Evolutionary conservation across 768 basidiomycete species (phyloP).

Genomic region (Chalciporus chontae): DNA sequence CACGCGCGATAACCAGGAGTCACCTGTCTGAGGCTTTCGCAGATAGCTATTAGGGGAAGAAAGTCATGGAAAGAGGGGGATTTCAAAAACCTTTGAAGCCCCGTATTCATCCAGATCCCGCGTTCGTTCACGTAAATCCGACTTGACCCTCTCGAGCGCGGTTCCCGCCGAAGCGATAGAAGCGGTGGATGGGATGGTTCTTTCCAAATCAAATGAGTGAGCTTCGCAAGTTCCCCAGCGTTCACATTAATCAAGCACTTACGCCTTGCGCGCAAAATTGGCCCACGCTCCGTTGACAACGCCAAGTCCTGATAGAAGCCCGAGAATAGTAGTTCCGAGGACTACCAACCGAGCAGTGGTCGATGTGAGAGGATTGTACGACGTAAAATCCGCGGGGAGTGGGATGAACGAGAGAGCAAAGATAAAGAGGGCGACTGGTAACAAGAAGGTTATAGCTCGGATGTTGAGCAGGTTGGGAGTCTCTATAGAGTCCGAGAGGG

Average conservation of each 20-base stretch:
- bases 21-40: constrained; percentile 22
- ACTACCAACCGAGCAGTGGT: constrained; percentile 65
- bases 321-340: constrained; percentile 76
- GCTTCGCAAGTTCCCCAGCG: not conserved
- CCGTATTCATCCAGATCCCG: constrained; percentile 24
- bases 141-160: constrained; percentile 55
- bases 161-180: constrained; percentile 51
- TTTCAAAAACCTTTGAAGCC: constrained; percentile 23
- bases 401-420: constrained; percentile 65
- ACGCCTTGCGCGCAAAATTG: constrained; percentile 22
- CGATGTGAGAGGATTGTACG: constrained; percentile 42
- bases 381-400: constrained; percentile 49
- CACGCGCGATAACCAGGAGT: constrained; percentile 28
- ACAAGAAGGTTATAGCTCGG: constrained; percentile 25
- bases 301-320: constrained; percentile 76
- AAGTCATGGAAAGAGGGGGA: not conserved
- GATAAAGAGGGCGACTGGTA: constrained; percentile 54
- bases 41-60: constrained; percentile 2
- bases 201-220: constrained; percentile 12
- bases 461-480: constrained; percentile 24
- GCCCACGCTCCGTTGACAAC: constrained; percentile 66
- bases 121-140: constrained; percentile 45
- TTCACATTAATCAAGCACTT: constrained; percentile 19
- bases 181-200: constrained; percentile 21
- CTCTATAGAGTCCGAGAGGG: constrained; percentile 12